phyloP scores from a whole-genome alignment of 2,329 filamentous ascomycete genomes.

The Chaetomiaceae sp. region DNA sequence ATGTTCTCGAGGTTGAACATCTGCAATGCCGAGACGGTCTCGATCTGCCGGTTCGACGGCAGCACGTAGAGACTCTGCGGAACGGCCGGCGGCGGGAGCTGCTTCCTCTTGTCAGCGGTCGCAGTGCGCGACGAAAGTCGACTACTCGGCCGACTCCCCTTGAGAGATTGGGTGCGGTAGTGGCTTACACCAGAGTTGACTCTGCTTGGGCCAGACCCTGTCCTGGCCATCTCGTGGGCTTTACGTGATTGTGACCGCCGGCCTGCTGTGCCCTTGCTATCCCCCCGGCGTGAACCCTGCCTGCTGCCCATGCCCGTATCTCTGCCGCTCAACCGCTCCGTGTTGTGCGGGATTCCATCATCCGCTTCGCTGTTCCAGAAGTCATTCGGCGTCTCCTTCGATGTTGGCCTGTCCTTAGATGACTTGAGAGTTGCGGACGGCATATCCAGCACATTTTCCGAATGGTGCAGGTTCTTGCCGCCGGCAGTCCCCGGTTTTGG shows the following conservation, averaged over 20 bases:
- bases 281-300: conserved; percentile 47
- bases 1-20: conserved; percentile 93
- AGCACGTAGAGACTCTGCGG: conserved; percentile 48
- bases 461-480: conserved; percentile 87
- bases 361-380: conserved; percentile 74
- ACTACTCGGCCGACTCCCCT: conserved; percentile 28
- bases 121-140: conserved; percentile 28
- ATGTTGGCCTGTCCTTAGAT: conserved; percentile 23
- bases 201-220: conserved; percentile 35
- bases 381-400: conserved; percentile 42
- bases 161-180: conserved; percentile 25
- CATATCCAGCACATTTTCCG: conserved; percentile 81
- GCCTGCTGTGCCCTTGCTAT: conserved; percentile 47
- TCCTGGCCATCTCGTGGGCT: conserved; percentile 40
- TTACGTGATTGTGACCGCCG: conserved; percentile 56
- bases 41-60: conserved; percentile 53
- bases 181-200: conserved; percentile 45
- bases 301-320: conserved; percentile 51
- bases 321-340: conserved; percentile 46
- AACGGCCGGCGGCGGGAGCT: conserved; percentile 27
- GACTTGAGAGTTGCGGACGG: conserved; percentile 38
- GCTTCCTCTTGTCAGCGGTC: conserved; percentile 36
- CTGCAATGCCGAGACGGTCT: conserved; percentile 67
- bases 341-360: conserved; percentile 46
- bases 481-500: conserved; percentile 66